Percentiles rank a stretch among this genome's conserved stretches.
Conservation (phyloP, 1,139 yeast genomes). For the Candida sp. region DNA sequence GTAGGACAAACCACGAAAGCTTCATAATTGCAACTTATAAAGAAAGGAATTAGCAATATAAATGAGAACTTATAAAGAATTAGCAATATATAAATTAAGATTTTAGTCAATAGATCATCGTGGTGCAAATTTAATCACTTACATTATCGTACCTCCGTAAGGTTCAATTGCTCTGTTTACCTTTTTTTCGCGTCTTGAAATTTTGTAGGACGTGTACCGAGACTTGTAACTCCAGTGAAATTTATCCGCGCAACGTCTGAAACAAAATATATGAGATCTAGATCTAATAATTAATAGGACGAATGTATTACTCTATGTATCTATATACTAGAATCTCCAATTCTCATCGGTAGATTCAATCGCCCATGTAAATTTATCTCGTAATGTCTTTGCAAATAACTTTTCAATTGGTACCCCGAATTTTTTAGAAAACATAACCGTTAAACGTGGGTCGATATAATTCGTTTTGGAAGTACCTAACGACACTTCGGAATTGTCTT, state of each 20-base stretch:
- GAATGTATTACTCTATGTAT: not conserved
- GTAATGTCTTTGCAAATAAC: slow-evolving; percentile 81
- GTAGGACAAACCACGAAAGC: not conserved
- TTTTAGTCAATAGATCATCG: not conserved
- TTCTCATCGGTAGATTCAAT: slow-evolving; percentile 84
- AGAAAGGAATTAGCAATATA: no score
- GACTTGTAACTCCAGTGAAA: not conserved
- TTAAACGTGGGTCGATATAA: slow-evolving; percentile 91
- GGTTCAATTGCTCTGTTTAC: not conserved
- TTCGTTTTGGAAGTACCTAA: slow-evolving; percentile 92
- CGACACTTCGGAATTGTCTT: slow-evolving; percentile 92
- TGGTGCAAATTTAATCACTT: not conserved
- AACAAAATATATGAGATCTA: not conserved
- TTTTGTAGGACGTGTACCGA: not conserved
- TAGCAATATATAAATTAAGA: not conserved
- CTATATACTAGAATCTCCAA: slow-evolving; percentile 64
- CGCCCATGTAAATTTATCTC: slow-evolving; percentile 97
- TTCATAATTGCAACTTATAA: not conserved
- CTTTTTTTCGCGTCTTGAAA: not conserved
- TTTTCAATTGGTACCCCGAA: slow-evolving; percentile 89
- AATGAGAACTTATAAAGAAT: no score
- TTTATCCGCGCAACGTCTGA: not conserved
- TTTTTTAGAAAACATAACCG: slow-evolving; percentile 87
- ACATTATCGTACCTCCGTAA: not conserved
- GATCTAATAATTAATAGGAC: not conserved